phyloP scores from a whole-genome alignment of 305 asterid genomes.

The Salvia sclarea region DNA sequence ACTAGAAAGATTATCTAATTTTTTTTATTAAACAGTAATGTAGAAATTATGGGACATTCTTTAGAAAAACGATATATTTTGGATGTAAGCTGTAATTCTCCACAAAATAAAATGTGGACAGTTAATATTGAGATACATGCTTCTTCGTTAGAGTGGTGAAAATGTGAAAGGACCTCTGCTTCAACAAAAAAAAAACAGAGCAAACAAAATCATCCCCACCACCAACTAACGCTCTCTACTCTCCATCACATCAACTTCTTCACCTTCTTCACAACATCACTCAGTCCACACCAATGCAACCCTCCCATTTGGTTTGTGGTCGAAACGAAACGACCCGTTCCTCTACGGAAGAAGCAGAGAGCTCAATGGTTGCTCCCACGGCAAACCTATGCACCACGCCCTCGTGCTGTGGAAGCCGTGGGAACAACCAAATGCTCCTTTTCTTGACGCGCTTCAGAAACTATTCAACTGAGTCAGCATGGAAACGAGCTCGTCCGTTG shows the following conservation, averaged over 20 bases:
- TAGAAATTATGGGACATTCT: too few species aligned
- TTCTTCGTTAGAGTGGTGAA: background rate
- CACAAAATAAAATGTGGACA: background rate
- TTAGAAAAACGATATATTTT: too few species aligned
- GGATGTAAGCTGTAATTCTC: background rate
- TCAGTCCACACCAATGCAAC: background rate
- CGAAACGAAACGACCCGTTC: background rate
- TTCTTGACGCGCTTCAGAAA: slow-evolving; percentile 43
- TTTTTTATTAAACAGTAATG: too few species aligned
- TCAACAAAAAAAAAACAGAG: background rate
- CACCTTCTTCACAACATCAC: background rate
- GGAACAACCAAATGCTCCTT: slow-evolving; percentile 64
- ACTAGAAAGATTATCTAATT: too few species aligned
- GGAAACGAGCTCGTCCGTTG: slow-evolving; percentile 89
- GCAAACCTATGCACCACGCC: slow-evolving; percentile 39
- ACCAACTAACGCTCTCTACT: slow-evolving; percentile 17
- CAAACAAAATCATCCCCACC: slow-evolving; percentile 28
- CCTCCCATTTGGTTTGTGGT: background rate
- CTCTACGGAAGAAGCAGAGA: slow-evolving; percentile 10
- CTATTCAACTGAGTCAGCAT: slow-evolving; percentile 95
- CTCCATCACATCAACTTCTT: background rate
- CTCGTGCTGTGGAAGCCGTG: slow-evolving; percentile 37
- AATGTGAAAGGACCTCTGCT: background rate
- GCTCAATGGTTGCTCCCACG: slow-evolving; percentile 65
- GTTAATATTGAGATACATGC: background rate